Conservation (phyloP, 2,329 filamentous ascomycete species). For the Parasarocladium wereldwijsianum region DNA sequence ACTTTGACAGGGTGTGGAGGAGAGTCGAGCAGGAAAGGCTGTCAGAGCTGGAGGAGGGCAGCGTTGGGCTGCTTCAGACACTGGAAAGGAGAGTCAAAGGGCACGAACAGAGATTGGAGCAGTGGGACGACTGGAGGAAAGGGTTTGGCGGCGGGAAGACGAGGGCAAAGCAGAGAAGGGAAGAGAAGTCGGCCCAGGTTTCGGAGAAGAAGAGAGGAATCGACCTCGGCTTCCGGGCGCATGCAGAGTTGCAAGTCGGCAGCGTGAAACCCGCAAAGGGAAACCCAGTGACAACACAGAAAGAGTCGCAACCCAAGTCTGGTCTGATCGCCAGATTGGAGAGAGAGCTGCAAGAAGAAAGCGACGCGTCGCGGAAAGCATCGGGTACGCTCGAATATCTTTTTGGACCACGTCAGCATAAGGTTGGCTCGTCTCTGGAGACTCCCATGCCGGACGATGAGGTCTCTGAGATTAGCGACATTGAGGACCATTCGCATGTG, state of each 20-base stretch:
- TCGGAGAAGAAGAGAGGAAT: slow-evolving; percentile 18
- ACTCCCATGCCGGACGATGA: slow-evolving; percentile 6
- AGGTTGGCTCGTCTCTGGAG: neutral
- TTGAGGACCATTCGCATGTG: slow-evolving; percentile 28
- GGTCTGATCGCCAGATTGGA: neutral
- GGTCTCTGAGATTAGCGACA: slow-evolving; percentile 35
- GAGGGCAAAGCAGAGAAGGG: slow-evolving; percentile 11
- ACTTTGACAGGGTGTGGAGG: slow-evolving; percentile 60
- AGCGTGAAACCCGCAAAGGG: slow-evolving; percentile 15
- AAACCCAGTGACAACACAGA: too few relatives aligned
- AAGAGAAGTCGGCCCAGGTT: slow-evolving; percentile 9
- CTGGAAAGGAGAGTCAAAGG: slow-evolving; percentile 52
- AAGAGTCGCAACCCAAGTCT: too few relatives aligned
- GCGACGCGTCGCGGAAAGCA: too few relatives aligned
- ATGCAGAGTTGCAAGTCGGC: slow-evolving; percentile 32
- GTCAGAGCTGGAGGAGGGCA: slow-evolving; percentile 37
- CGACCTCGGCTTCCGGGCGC: slow-evolving; percentile 38
- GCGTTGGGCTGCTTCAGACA: slow-evolving; percentile 48
- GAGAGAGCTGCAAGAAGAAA: neutral
- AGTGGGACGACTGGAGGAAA: slow-evolving; percentile 57
- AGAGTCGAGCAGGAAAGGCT: slow-evolving; percentile 45
- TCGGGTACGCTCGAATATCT: slow-evolving; percentile 1
- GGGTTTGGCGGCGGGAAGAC: slow-evolving; percentile 24
- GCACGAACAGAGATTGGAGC: slow-evolving; percentile 53
- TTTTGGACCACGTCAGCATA: neutral